phyloP scores from a whole-genome alignment of 805 yeast species.

The Candida morakotiae region DNA sequence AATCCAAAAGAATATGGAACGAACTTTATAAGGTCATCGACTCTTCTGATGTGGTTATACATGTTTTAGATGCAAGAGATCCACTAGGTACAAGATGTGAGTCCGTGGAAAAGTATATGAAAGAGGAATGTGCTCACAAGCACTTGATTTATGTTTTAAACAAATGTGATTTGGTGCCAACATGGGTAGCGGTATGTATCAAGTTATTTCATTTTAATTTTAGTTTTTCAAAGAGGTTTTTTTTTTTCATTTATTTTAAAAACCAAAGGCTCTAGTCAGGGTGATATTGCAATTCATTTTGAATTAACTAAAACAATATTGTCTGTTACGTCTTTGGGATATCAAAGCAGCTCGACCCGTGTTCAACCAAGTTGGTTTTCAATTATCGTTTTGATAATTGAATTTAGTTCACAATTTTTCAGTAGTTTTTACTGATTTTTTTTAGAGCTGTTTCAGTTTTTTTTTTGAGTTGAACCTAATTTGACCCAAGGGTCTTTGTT shows the following conservation, averaged over 20 bases:
- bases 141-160: slow-evolving; percentile 91
- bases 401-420: slow-evolving; percentile 25
- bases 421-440: slow-evolving; percentile 36
- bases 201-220: too few relatives aligned
- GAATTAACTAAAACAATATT: slow-evolving; percentile 41
- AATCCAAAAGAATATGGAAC: slow-evolving; percentile 97
- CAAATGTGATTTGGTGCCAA: slow-evolving; percentile 97
- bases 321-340: slow-evolving; percentile 99
- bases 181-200: slow-evolving; percentile 97
- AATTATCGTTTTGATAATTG: slow-evolving; percentile 33
- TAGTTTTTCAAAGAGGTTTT: not conserved
- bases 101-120: slow-evolving; percentile 87
- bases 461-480: slow-evolving; percentile 80
- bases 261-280: slow-evolving; percentile 91
- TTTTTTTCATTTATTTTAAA: slow-evolving; percentile 7
- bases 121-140: slow-evolving; percentile 93
- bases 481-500: slow-evolving; percentile 19
- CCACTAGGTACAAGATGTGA: slow-evolving; percentile 95
- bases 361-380: slow-evolving; percentile 21
- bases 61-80: slow-evolving; percentile 95
- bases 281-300: slow-evolving; percentile 39
- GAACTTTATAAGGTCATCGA: slow-evolving; percentile 95
- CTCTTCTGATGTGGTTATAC: slow-evolving; percentile 95
- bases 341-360: slow-evolving; percentile 59
- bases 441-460: slow-evolving; percentile 53